Base-by-base conservation (phyloP, 2,329 filamentous ascomycete species). In the Xylariaceae sp. region DNA sequence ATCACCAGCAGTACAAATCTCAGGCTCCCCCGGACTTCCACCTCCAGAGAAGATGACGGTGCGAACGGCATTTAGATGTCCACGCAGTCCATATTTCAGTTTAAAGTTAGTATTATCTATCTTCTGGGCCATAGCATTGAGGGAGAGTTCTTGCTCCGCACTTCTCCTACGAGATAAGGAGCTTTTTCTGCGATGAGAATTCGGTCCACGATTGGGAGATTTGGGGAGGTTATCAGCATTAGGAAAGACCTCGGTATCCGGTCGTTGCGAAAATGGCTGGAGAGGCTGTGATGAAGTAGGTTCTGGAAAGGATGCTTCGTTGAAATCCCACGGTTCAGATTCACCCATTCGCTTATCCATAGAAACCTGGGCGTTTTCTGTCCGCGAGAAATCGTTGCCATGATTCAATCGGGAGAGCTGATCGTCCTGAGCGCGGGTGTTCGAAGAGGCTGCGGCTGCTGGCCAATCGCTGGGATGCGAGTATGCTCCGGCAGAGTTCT, bases 1-100 rank as follows among this genome's bases (percentile, higher is more conserved):
- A 68, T 99, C 95, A 53, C 94, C 92, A 46, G 91, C 92, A 3
- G 94, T 99, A 75, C 94, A 98, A 51, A 99, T 94, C 74, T 99
- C 95, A 1, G 95, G 95, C 71, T 99, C 95, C 3, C 91, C 92
- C 3, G 93, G 93, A 69, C 92, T 97, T 60, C 95, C 95, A 37
- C 95, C 95, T 21, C 95, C 95, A 1, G 93, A 98, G 76, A 99
- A 99, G 62, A 97, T 96, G 56, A 98, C 91, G 1, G 92, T 92
- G 36, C 95, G 88, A 4, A 99, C 92, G 2, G 96, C 93, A 71
- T 98, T 92, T 2, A 99, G 82, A 73, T 99, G 95, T 1, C 95
- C 95, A 48, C 94, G 85, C 4, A 99, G 82, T 4, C 92, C 94
- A 71, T 96, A 98, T 47, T 92, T 87, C 56, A 98, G 88, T 74